Evolutionary conservation across 2,329 filamentous ascomycete genomes (phyloP), one percentile per base, ranked within the genome.

Genomic region (Celoporthe dispersa): DNA sequence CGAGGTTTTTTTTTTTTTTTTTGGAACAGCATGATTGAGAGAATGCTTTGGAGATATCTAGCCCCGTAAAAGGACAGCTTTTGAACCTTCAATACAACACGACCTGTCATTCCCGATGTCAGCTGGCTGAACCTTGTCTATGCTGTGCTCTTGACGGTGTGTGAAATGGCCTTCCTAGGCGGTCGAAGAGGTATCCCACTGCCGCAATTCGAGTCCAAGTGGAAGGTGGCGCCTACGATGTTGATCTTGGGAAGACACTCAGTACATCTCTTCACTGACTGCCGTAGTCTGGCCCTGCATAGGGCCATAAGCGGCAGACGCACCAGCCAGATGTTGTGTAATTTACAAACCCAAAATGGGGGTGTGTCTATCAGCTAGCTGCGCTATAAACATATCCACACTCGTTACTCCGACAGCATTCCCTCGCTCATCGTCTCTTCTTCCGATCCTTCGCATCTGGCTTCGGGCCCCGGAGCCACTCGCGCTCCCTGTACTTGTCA

Each of bases 11-110:
- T n/a, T n/a, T n/a, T n/a, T n/a, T n/a, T n/a, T 64, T 78, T 66
- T 78, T 80, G 74, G 80, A 79, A 1, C 77, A 35, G 31, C 28
- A 31, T 35, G 84, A 84, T 22, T 2, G 44, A 48, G 84, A 82
- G 44, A 85, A 48, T 48, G 22, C 57, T 25, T n/a, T 22, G n/a
- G 25, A n/a, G 14, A 39, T 7, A 31, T 22, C 14, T 39, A 14
- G n/a, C 4, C 2, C 35, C n/a, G 6, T 57, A 53, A 28, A 25
- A 48, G 4, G 51, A n/a, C 64, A 28, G n/a, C 25, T 39, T 25
- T 19, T 33, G 22, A 19, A n/a, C 64, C 48, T 66, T 55, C 33
- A 41, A 41, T 51, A 33, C 8, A 41, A n/a, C 4, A 48, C 3
- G 33, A 3, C 4, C 57, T 37, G 16, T 37, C 31, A 59, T 37